Evolutionary conservation across 345 rosid species (phyloP).

Genomic region (Camelina hispida): DNA sequence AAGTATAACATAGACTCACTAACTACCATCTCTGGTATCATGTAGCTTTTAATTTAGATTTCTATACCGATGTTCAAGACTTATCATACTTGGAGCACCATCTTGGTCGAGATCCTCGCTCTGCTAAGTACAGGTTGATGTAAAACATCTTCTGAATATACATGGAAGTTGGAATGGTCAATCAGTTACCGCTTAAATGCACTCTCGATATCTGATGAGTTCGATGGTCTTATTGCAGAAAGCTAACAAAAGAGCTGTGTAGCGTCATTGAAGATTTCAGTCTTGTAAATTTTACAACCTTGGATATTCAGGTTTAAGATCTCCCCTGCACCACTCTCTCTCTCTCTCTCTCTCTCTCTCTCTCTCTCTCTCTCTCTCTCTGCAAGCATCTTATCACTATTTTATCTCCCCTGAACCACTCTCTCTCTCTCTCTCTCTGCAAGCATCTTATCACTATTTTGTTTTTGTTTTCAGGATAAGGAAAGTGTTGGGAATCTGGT

Average conservation of each 20-base stretch:
- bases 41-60: conserved; percentile 85
- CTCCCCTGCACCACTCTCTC: background rate
- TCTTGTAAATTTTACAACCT: conserved; percentile 76
- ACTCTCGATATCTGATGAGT: background rate
- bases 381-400: background rate
- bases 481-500: conserved; percentile 84
- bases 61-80: conserved; percentile 89
- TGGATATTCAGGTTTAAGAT: conserved; percentile 78
- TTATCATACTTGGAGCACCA: conserved; percentile 72
- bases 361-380: too few relatives aligned
- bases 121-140: conserved; percentile 81
- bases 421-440: conserved; percentile 1
- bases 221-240: conserved; percentile 55
- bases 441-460: background rate
- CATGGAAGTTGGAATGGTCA: background rate
- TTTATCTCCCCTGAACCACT: background rate
- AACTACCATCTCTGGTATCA: conserved; percentile 27
- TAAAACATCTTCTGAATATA: background rate
- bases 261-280: conserved; percentile 69
- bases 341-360: conserved; percentile 1
- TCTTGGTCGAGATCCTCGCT: conserved; percentile 80
- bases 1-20: background rate
- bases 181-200: background rate
- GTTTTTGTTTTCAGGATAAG: conserved; percentile 64
- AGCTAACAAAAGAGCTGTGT: conserved; percentile 80